phyloP scores from a whole-genome alignment of 495 filamentous ascomycete genomes.

The Copromyces sp. region DNA sequence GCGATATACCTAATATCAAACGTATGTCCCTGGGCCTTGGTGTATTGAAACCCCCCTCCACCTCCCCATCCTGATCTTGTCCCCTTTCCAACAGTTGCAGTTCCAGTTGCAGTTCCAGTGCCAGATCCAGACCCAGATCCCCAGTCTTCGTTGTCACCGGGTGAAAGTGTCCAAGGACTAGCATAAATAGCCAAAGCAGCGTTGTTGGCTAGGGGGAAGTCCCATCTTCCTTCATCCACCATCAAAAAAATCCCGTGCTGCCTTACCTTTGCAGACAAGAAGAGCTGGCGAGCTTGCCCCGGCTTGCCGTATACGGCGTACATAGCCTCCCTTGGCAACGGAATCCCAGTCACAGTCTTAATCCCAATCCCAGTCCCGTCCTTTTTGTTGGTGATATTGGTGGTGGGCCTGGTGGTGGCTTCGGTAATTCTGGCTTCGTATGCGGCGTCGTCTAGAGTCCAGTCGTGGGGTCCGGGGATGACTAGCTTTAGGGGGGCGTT shows the following conservation, averaged over 20 bases:
- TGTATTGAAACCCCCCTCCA: not conserved
- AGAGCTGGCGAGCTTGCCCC: not conserved
- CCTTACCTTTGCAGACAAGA: no score
- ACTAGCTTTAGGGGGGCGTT: constrained; percentile 58
- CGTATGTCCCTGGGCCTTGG: constrained; percentile 4
- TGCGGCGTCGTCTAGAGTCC: constrained; percentile 45
- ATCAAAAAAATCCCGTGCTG: no score
- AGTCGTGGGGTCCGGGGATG: constrained; percentile 68
- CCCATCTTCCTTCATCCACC: no score
- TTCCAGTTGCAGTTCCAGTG: not conserved
- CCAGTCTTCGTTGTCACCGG: constrained; percentile 19
- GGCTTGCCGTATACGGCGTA: not conserved
- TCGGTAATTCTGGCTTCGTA: not conserved
- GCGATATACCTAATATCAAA: not conserved
- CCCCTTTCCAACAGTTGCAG: no score
- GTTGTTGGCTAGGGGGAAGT: constrained; percentile 46
- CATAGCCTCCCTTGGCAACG: not conserved
- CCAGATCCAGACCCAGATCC: no score
- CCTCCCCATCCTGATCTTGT: no score
- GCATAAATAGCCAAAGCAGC: constrained; percentile 55
- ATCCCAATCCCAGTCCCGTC: not conserved
- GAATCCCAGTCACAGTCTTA: not conserved
- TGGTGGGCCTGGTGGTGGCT: not conserved
- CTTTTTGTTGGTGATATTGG: not conserved
- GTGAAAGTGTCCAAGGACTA: constrained; percentile 57